Base-by-base conservation (phyloP, 2,329 filamentous ascomycete genomes). In the Phaeosphaeriaceae sp. region DNA sequence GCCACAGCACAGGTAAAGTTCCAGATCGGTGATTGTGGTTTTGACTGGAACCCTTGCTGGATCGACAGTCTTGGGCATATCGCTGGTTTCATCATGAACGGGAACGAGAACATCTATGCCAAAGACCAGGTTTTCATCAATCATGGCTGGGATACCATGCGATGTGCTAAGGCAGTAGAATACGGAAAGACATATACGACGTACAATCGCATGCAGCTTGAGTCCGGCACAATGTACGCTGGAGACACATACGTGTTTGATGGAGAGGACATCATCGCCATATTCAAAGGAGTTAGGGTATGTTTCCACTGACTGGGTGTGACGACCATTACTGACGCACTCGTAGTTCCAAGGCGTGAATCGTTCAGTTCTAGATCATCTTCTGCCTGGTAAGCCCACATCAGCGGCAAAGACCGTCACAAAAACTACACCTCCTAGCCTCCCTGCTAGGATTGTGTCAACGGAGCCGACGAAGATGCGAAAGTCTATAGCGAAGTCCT, bases 1-100 rank as follows among this genome's bases (percentile, higher is more conserved):
- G 52, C 60, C 11, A 41, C 42, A 6, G 42, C 37, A 9, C 45
- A 12, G 1, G 20, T 63, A 8, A 50, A 33, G 7, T 61, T 59
- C 21, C 23, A 32, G 1, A 37, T 11, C 11, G 45, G 30, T 5
- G 51, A 48, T 9, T 50, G 50, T 3, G 20, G 16, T 9, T 57
- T 45, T 44, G 37, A 50, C 35, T 38, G 28, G 4, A 29, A 56
- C 21, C 57, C 54, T 2, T 42, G 39, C 23, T 40, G 35, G 9
- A 58, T 64, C 29, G 56, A 60, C 32, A 23, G 32, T 7, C 41
- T 54, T 26, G 36, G 38, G 7, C 59, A 61, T 16, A 21, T 46
- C 3, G 30, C 44, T 20, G 59, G 57, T 5, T 64, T 64, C 45
- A 52, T 43, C 15, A 58, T 64, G 59, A 64, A 64, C 21, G 41